Percentiles rank a stretch among this genome's conserved stretches.
Evolutionary conservation across 2,329 filamentous ascomycete genomes (phyloP).

Genomic region (Dothideomycetidae sp.): DNA sequence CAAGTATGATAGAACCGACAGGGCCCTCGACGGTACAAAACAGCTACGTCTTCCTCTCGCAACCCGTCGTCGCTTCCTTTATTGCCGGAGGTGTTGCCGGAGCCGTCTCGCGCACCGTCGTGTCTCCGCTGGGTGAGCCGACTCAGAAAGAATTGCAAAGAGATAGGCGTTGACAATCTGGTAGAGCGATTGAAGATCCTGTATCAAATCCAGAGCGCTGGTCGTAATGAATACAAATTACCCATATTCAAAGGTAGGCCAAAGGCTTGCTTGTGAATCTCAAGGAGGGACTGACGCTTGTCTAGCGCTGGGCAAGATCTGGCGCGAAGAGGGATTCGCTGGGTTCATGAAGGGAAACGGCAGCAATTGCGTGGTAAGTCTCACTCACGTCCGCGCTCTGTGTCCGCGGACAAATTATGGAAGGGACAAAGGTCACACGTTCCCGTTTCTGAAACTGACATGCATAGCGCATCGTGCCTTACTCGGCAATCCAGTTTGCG

Average conservation of each 20-base stretch:
- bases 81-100: slow-evolving; percentile 87
- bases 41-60: slow-evolving; percentile 40
- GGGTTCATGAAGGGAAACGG: slow-evolving; percentile 97
- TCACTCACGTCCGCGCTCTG: not conserved
- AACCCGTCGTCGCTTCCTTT: slow-evolving; percentile 82
- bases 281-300: too few species aligned
- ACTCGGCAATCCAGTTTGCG: slow-evolving; percentile 91
- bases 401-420: not conserved
- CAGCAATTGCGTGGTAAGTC: slow-evolving; percentile 66
- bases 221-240: slow-evolving; percentile 83
- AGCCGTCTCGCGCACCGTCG: slow-evolving; percentile 92
- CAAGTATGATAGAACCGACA: slow-evolving; percentile 8
- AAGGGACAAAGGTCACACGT: not conserved
- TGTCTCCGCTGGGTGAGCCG: slow-evolving; percentile 55
- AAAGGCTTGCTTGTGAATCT: too few species aligned
- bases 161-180: slow-evolving; percentile 5
- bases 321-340: slow-evolving; percentile 89
- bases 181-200: slow-evolving; percentile 84
- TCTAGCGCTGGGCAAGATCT: slow-evolving; percentile 78
- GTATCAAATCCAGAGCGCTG: slow-evolving; percentile 88
- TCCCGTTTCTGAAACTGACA: slow-evolving; percentile 2
- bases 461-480: slow-evolving; percentile 67
- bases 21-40: slow-evolving; percentile 10
- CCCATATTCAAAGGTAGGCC: slow-evolving; percentile 55
- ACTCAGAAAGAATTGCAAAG: not conserved